phyloP scores from a whole-genome alignment of 352 stramenopile species.

The Chrysophaeum taylorii region DNA sequence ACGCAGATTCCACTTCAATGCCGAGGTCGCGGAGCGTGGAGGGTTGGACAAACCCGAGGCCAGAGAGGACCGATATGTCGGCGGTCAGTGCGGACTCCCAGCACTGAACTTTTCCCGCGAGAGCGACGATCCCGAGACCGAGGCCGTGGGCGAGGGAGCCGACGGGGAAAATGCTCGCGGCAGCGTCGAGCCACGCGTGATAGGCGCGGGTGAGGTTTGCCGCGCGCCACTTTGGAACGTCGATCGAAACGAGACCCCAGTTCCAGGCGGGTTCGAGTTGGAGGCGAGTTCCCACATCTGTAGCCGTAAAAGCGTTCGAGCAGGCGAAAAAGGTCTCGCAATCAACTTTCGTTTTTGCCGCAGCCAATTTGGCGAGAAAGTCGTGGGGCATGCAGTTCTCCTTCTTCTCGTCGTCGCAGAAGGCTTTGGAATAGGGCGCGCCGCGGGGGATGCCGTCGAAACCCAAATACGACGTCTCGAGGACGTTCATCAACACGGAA shows the following conservation, averaged over 20 bases:
- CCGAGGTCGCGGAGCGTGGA: too few species aligned
- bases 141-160: background rate
- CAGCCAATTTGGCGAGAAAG: background rate
- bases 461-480: background rate
- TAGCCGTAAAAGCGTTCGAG: background rate
- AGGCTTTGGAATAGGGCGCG: background rate
- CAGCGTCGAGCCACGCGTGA: background rate
- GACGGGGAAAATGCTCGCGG: background rate
- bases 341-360: too few species aligned
- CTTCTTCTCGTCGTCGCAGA: background rate
- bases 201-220: background rate
- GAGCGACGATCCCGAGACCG: background rate
- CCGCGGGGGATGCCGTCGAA: background rate
- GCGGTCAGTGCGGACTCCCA: background rate
- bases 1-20: too few species aligned
- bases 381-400: background rate
- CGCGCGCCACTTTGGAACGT: background rate
- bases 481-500: background rate
- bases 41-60: too few species aligned
- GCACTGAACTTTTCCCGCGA: background rate
- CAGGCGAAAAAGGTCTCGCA: too few species aligned
- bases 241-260: background rate
- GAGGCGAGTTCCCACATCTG: background rate
- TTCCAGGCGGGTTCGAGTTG: conserved; percentile 1
- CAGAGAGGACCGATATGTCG: background rate